phyloP scores from a whole-genome alignment of 306 rosid species.

The Fagus sylvatica region DNA sequence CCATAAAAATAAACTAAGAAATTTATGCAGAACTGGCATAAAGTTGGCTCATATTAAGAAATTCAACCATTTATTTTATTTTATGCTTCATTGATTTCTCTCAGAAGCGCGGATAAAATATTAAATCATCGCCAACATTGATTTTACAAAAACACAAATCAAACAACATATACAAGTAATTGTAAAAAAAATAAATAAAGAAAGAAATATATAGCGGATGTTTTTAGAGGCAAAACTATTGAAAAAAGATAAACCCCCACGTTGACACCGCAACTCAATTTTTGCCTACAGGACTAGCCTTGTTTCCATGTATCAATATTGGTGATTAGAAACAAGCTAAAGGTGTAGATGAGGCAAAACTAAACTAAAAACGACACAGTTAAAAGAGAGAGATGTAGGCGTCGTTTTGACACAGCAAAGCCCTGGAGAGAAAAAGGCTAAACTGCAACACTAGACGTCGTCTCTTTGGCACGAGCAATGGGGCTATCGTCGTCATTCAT shows the following conservation, averaged over 20 bases:
- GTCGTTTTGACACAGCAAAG: constrained; percentile 60
- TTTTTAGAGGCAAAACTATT: constrained; percentile 56
- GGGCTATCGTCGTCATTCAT: constrained; percentile 53
- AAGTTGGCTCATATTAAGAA: constrained; percentile 79
- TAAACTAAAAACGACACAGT: background rate
- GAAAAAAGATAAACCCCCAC: constrained; percentile 32
- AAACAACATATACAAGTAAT: background rate
- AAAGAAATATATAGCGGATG: constrained; percentile 22
- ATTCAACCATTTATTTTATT: constrained; percentile 55
- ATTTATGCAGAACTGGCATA: background rate
- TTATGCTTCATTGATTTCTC: constrained; percentile 52
- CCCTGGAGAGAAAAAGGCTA: constrained; percentile 40
- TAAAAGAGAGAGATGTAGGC: constrained; percentile 28
- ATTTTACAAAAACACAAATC: background rate
- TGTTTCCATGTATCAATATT: constrained; percentile 20
- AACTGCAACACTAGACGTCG: constrained; percentile 68
- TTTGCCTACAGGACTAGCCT: constrained; percentile 77
- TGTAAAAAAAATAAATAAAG: background rate
- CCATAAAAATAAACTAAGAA: no score
- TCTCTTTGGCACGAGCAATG: constrained; percentile 53
- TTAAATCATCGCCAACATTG: constrained; percentile 42
- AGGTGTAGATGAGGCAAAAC: constrained; percentile 67
- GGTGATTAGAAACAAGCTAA: constrained; percentile 57
- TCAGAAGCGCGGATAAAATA: constrained; percentile 66
- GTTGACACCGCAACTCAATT: constrained; percentile 38